These are phyloP conservation scores for Lachnellula cervina DNA, from an alignment of 2,329 filamentous ascomycete genomes.

Conservation along the genomic window DNA sequence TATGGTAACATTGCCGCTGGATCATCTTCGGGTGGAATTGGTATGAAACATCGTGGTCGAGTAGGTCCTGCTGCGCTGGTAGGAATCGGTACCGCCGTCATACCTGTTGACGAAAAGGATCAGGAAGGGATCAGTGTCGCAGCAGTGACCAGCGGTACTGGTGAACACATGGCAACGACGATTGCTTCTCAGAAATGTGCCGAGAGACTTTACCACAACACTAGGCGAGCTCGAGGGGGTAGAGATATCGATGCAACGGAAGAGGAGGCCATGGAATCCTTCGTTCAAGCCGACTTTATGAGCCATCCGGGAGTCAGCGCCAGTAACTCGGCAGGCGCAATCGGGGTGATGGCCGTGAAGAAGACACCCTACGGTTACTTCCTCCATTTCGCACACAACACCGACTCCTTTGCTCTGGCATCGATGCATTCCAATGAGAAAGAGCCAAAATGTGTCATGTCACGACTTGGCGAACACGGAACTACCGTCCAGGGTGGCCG, in stretches of 20 bases:
- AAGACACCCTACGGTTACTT: constrained; percentile 71
- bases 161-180: constrained; percentile 96
- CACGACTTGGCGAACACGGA: constrained; percentile 46
- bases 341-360: constrained; percentile 88
- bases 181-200: constrained; percentile 86
- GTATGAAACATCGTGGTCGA: constrained; percentile 93
- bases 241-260: constrained; percentile 63
- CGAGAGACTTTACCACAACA: constrained; percentile 73
- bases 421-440: constrained; percentile 79
- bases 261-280: constrained; percentile 70
- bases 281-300: constrained; percentile 90
- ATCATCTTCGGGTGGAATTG: constrained; percentile 94
- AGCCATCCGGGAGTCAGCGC: constrained; percentile 77
- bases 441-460: constrained; percentile 81
- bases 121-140: constrained; percentile 67
- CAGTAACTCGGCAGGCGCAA: constrained; percentile 78
- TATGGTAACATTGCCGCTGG: constrained; percentile 86
- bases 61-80: constrained; percentile 90
- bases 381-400: constrained; percentile 95
- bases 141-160: constrained; percentile 87
- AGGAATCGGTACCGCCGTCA: constrained; percentile 82
- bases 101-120: constrained; percentile 71
- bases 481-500: constrained; percentile 30
- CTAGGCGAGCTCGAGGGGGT: constrained; percentile 55
- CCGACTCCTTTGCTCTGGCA: constrained; percentile 79